phyloP scores from a whole-genome alignment of 257 asterid genomes.

The Asclepias syriaca region DNA sequence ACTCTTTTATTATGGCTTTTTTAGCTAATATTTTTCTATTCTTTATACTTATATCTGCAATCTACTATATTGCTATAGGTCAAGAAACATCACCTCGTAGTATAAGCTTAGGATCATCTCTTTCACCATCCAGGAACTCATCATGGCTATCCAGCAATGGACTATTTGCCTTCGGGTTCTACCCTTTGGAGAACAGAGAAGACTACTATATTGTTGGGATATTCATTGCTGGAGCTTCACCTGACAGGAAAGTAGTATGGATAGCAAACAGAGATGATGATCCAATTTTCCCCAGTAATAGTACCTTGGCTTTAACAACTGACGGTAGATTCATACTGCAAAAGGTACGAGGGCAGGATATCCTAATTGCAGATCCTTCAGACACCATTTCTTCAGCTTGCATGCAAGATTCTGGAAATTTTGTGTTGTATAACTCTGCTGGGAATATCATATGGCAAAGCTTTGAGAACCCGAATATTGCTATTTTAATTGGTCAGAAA shows the following conservation, averaged over 20 bases:
- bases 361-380: background rate
- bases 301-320: background rate
- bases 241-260: constrained; percentile 30
- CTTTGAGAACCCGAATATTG: constrained; percentile 43
- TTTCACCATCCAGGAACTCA: constrained; percentile 7
- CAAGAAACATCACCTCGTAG: background rate
- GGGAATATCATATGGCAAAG: constrained; percentile 44
- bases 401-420: constrained; percentile 51
- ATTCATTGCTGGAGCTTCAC: constrained; percentile 7
- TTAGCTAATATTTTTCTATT: background rate
- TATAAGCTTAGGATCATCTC: background rate
- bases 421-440: constrained; percentile 32
- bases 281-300: background rate
- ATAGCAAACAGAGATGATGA: constrained; percentile 21
- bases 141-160: constrained; percentile 27
- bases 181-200: constrained; percentile 2
- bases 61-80: background rate
- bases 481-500: constrained; percentile 38
- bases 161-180: constrained; percentile 26
- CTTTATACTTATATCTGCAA: background rate
- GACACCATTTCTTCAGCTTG: constrained; percentile 27
- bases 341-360: constrained; percentile 5
- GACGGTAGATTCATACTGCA: constrained; percentile 26
- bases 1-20: background rate
- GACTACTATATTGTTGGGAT: constrained; percentile 23